Evolutionary conservation across 2,329 filamentous ascomycete species (phyloP).

Genomic region (Cladosporium cucumerinum): DNA sequence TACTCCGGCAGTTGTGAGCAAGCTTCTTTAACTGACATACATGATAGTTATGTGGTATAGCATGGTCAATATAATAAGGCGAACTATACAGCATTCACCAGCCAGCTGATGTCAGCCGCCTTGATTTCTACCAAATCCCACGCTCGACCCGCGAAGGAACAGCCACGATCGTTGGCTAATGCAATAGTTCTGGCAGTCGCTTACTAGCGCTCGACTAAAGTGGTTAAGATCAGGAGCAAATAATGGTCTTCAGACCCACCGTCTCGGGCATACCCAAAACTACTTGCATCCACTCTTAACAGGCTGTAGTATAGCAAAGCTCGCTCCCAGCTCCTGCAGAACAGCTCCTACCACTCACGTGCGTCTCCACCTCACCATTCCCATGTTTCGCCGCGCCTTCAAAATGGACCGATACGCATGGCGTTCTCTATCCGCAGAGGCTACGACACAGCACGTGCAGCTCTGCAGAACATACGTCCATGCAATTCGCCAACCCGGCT

Average conservation of each 20-base stretch:
- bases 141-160: background rate
- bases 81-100: background rate
- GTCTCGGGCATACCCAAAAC: background rate
- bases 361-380: constrained; percentile 12
- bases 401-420: constrained; percentile 5
- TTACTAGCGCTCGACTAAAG: background rate
- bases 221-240: background rate
- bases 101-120: background rate
- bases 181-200: background rate
- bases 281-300: background rate
- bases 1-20: background rate
- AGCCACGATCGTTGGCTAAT: constrained; percentile 1
- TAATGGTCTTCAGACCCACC: constrained; percentile 2
- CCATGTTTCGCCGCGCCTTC: background rate
- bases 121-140: background rate
- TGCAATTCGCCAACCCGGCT: constrained; percentile 8
- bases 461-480: background rate
- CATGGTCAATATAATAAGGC: background rate
- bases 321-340: constrained; percentile 5
- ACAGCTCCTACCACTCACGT: constrained; percentile 5
- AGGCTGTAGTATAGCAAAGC: background rate
- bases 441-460: constrained; percentile 8
- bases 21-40: background rate
- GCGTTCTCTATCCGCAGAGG: constrained; percentile 13
- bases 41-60: background rate